Evolutionary conservation across 805 yeast genomes (phyloP), one percentile per base, ranked within the genome.

Genomic region (Metschnikowia henanensis): DNA sequence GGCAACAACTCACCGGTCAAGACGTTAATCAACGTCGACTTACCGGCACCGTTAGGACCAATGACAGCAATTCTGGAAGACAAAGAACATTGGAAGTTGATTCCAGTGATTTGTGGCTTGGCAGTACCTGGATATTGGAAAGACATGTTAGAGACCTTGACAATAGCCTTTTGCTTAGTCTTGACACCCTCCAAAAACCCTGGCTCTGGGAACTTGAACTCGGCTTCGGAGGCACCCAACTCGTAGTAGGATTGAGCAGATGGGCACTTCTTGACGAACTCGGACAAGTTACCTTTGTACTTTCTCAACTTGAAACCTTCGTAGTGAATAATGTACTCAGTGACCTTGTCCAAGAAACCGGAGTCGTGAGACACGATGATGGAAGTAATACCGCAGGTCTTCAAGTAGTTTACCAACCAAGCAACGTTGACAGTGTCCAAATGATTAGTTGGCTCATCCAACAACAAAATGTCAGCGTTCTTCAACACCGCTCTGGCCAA

Each of bases 41-140:
- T 94, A 86, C 99, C 99, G 70, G 99, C 99, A 88, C 99, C 99
- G 77, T 94, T 94, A 76, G 99, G 99, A 76, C 99, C 99, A 80
- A 94, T 92, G 72, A 94, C 98, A 62, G 99, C 99, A 87, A 94
- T 94, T 86, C 99, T 92, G 37, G 99, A 92, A 53, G 98, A 92
- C 69, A 94, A 81, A 56, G 99, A 94, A 83, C 97, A 90, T 82
- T 94, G 98, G 97, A 94, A 94, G 74, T 84, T 84, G 61, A 94
- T 84, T 76, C 87, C 90, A 48, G 69, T 52, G 62, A 94, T 79
- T 81, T 94, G 99, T 64, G 99, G 99, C 79, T 87, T 90, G 60
- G 86, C 49, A 59, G 99, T 92, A 82, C 99, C 99, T 74, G 96
- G 96, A 80, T 94, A 94, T 84, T 92, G 98, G 97, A 94, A 94